Conservation (phyloP, 768 basidiomycete species). For the Glaciozyma martinii region DNA sequence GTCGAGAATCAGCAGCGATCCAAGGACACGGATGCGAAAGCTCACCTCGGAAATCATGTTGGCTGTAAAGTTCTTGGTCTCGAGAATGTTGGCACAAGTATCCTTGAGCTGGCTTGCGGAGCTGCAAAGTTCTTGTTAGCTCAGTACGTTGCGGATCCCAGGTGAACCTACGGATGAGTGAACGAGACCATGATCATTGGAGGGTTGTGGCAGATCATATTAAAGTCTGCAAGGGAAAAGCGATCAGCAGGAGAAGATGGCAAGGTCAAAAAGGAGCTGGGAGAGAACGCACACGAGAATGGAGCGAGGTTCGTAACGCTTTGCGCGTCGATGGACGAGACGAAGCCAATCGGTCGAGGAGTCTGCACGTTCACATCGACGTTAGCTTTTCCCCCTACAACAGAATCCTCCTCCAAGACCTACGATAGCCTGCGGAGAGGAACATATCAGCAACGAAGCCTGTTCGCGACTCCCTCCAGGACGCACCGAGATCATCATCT, state of each 20-base stretch:
- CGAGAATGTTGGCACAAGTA: conserved; percentile 56
- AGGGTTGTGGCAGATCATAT: conserved; percentile 49
- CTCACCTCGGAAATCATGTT: conserved; percentile 58
- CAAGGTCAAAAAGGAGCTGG: no score
- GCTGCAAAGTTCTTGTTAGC: conserved; percentile 38
- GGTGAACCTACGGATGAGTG: conserved; percentile 31
- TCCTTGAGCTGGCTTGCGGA: conserved; percentile 47
- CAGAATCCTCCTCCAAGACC: background rate
- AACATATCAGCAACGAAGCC: background rate
- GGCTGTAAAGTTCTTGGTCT: conserved; percentile 60
- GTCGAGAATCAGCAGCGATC: background rate
- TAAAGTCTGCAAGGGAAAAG: conserved; percentile 13
- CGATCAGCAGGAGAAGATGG: no score
- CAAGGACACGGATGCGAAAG: background rate
- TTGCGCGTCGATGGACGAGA: conserved; percentile 51
- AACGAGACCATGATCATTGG: conserved; percentile 60
- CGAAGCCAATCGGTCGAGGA: conserved; percentile 62
- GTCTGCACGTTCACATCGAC: conserved; percentile 39
- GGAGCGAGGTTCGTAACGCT: conserved; percentile 56
- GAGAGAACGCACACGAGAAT: conserved; percentile 49
- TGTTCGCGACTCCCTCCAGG: no score
- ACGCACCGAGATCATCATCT: conserved; percentile 1
- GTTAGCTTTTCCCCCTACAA: background rate
- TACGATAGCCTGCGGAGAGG: conserved; percentile 1
- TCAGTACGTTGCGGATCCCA: no score